These are phyloP conservation scores for Fusarium guadeloupense DNA, from an alignment of 2,329 filamentous ascomycete genomes.

Conservation along the genomic window DNA sequence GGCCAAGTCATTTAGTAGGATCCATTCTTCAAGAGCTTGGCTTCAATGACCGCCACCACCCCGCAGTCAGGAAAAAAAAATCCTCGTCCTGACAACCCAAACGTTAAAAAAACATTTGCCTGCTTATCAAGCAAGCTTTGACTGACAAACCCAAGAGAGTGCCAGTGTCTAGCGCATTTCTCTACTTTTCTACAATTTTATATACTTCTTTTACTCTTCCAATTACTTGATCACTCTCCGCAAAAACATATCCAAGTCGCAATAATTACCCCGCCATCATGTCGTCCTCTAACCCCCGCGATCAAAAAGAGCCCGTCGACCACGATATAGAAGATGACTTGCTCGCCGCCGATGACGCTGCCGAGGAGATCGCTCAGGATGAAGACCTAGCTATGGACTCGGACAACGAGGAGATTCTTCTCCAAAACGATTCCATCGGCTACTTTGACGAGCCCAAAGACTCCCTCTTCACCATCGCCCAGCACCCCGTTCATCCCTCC, in stretches of 20 bases:
- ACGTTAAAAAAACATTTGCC: slow-evolving; percentile 29
- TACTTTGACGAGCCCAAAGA: slow-evolving; percentile 93
- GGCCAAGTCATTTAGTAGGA: not conserved
- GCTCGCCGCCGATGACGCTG: slow-evolving; percentile 69
- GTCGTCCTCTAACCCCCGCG: slow-evolving; percentile 44
- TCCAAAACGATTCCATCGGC: slow-evolving; percentile 92
- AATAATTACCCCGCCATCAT: slow-evolving; percentile 44
- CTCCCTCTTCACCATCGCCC: slow-evolving; percentile 93
- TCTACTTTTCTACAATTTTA: not conserved
- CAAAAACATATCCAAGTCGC: not conserved
- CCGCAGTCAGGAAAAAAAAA: slow-evolving; percentile 43
- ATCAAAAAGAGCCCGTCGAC: slow-evolving; percentile 38
- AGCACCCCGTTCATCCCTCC: slow-evolving; percentile 81
- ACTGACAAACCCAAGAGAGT: slow-evolving; percentile 25
- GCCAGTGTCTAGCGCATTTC: not conserved
- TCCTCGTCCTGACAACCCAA: slow-evolving; percentile 31
- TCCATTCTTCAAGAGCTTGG: slow-evolving; percentile 13
- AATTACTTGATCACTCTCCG: not conserved
- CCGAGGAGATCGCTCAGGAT: slow-evolving; percentile 76
- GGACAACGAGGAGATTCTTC: slow-evolving; percentile 76
- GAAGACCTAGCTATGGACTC: slow-evolving; percentile 85
- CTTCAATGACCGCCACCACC: slow-evolving; percentile 38
- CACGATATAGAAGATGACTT: slow-evolving; percentile 51
- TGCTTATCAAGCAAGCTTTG: slow-evolving; percentile 45
- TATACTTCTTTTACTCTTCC: not conserved